phyloP scores from a whole-genome alignment of 2,329 filamentous ascomycete species.

The Hypoxylon sp. region DNA sequence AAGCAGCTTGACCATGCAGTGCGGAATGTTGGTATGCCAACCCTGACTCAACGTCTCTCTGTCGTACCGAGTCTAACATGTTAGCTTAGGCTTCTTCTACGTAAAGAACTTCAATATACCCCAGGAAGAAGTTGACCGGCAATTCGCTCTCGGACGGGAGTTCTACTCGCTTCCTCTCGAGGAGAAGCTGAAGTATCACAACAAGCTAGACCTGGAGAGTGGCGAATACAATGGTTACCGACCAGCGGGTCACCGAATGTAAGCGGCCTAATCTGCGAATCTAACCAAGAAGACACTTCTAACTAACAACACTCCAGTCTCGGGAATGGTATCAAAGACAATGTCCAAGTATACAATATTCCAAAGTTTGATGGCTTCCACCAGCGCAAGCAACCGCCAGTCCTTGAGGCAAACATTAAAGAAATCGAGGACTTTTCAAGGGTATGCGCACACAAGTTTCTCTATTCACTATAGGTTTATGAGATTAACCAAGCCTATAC shows the following conservation, averaged over 20 bases:
- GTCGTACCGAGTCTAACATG: slow-evolving; percentile 5
- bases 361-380: slow-evolving; percentile 69
- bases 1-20: slow-evolving; percentile 55
- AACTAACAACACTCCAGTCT: slow-evolving; percentile 31
- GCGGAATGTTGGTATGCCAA: slow-evolving; percentile 47
- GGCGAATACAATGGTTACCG: slow-evolving; percentile 72
- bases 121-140: slow-evolving; percentile 70
- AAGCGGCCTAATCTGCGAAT: slow-evolving; percentile 33
- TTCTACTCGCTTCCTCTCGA: slow-evolving; percentile 70
- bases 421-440: slow-evolving; percentile 71
- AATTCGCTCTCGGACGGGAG: slow-evolving; percentile 72
- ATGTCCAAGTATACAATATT: slow-evolving; percentile 73
- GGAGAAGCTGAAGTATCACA: slow-evolving; percentile 71
- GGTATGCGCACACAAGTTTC: too few relatives aligned
- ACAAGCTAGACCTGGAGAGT: slow-evolving; percentile 59
- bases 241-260: slow-evolving; percentile 59
- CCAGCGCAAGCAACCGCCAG: slow-evolving; percentile 57
- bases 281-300: not conserved
- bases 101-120: slow-evolving; percentile 73
- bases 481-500: too few relatives aligned
- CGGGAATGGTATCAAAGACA: slow-evolving; percentile 63
- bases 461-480: too few relatives aligned
- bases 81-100: slow-evolving; percentile 67
- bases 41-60: not conserved
- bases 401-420: slow-evolving; percentile 64